Base-by-base conservation (phyloP, 768 basidiomycete genomes). In the Pisolithus sp. region DNA sequence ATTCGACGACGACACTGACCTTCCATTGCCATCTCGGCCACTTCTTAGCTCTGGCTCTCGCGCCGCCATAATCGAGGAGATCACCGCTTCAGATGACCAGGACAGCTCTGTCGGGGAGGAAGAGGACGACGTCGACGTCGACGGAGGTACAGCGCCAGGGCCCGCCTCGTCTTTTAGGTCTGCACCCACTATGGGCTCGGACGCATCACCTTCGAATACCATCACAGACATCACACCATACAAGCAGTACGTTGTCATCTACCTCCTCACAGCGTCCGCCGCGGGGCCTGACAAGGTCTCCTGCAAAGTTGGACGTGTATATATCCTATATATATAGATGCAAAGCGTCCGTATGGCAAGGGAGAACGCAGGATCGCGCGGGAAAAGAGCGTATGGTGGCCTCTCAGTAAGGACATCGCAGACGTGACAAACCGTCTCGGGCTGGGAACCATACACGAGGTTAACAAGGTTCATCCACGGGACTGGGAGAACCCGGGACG, bases 401-500 rank as follows among this genome's bases (percentile, higher is more conserved):
- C 95, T 1, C 77, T 94, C 45, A 92, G 89, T 69, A 87, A 89
- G 59, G 92, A 93, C 60, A 95, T 99, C 49, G 87, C 89, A 2
- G 85, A 90, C 52, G 93, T 89, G 7, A 83, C 87, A 23, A 80
- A 73, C 58, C 73, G 82, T 28, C 70, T 98, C 13, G 87, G 93
- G 2, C 73, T 97, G 7, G 80, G 84, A 12, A 81, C 85, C 2
- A 76, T 96, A 5, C 91, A 93, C 59, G 93, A 98, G 73, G 89
- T 91, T 36, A 79, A 81, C 62, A 97, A 94, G 68, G 74, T 80
- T 24, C 95, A 99, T 62, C 95, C 95, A 10, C 80, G 90, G 48
- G 95, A 99, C 68, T 99, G 95, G 95, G 94, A 89, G 63, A 99
- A 99, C 66, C 95, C 95, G 0, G 95, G 95, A 8, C 80, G 95